Evolutionary conservation across 768 basidiomycete genomes (phyloP).

Genomic region (Suillus discolor): DNA sequence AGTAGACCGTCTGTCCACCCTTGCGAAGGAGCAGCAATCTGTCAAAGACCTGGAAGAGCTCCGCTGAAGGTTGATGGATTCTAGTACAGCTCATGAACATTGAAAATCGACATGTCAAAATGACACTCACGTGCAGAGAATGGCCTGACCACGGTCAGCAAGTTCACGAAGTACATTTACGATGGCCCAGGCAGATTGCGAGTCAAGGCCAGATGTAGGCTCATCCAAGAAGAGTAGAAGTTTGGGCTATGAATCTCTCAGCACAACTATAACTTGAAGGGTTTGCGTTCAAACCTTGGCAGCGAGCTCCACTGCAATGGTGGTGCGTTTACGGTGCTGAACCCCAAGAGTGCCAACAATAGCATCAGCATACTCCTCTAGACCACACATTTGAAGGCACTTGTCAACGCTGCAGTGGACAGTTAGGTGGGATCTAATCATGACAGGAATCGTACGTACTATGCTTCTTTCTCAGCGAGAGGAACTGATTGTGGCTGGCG

Average conservation of each 20-base stretch:
- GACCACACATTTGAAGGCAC: slow-evolving; percentile 62
- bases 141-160: slow-evolving; percentile 81
- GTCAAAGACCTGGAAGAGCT: slow-evolving; percentile 84
- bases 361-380: slow-evolving; percentile 66
- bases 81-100: not conserved
- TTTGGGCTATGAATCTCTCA: slow-evolving; percentile 51
- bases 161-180: slow-evolving; percentile 72
- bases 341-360: slow-evolving; percentile 68
- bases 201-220: slow-evolving; percentile 89
- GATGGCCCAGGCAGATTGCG: slow-evolving; percentile 86
- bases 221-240: slow-evolving; percentile 86
- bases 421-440: not conserved
- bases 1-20: slow-evolving; percentile 76
- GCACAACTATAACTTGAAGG: not conserved
- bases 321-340: slow-evolving; percentile 79
- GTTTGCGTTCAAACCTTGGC: slow-evolving; percentile 51
- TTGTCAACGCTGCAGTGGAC: slow-evolving; percentile 48
- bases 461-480: slow-evolving; percentile 72
- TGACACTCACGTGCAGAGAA: slow-evolving; percentile 76
- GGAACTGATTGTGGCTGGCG: slow-evolving; percentile 74
- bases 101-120: not conserved
- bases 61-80: slow-evolving; percentile 61
- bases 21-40: slow-evolving; percentile 72
- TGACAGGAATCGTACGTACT: slow-evolving; percentile 46
- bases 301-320: slow-evolving; percentile 86